Percentiles rank a stretch among this genome's conserved stretches.
These are phyloP conservation scores for Penicillium daleae DNA, from an alignment of 495 filamentous ascomycete genomes.

Conservation along the genomic window DNA sequence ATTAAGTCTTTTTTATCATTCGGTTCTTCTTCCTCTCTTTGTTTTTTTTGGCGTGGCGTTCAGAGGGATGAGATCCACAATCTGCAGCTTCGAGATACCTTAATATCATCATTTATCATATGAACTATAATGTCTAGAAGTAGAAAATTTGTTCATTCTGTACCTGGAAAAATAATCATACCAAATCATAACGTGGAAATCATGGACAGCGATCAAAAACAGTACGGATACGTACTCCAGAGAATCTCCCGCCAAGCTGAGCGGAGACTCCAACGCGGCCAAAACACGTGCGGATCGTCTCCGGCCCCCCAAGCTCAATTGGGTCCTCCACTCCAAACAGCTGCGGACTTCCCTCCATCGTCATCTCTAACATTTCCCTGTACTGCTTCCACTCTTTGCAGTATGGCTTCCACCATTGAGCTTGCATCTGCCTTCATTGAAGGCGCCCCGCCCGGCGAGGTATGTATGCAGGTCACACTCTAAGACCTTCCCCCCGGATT, in stretches of 20 bases:
- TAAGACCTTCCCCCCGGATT: slow-evolving; percentile 5
- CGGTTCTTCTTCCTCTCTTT: slow-evolving; percentile 2
- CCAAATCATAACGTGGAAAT: too few species aligned
- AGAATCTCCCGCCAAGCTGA: too few species aligned
- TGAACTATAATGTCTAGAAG: neutral
- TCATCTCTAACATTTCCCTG: slow-evolving; percentile 1
- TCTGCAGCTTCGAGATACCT: slow-evolving; percentile 19
- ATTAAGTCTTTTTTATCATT: neutral
- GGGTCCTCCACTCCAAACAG: slow-evolving; percentile 6
- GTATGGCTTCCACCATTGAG: slow-evolving; percentile 55
- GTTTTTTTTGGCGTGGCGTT: slow-evolving; percentile 21
- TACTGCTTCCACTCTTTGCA: slow-evolving; percentile 11
- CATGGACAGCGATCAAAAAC: too few species aligned
- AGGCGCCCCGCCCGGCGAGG: slow-evolving; percentile 96
- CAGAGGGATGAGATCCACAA: slow-evolving; percentile 13
- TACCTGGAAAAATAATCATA: too few species aligned
- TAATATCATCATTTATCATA: slow-evolving; percentile 3
- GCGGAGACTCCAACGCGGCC: slow-evolving; percentile 3
- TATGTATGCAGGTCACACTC: slow-evolving; percentile 45
- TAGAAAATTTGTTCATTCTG: too few species aligned
- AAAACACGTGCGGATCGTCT: slow-evolving; percentile 34
- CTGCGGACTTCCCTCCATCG: slow-evolving; percentile 1
- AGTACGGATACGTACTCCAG: too few species aligned
- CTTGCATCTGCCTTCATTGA: slow-evolving; percentile 87
- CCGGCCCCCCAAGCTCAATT: slow-evolving; percentile 20